Base-by-base conservation (phyloP, 208 protist species). In the Wallacemonas collosoma region DNA sequence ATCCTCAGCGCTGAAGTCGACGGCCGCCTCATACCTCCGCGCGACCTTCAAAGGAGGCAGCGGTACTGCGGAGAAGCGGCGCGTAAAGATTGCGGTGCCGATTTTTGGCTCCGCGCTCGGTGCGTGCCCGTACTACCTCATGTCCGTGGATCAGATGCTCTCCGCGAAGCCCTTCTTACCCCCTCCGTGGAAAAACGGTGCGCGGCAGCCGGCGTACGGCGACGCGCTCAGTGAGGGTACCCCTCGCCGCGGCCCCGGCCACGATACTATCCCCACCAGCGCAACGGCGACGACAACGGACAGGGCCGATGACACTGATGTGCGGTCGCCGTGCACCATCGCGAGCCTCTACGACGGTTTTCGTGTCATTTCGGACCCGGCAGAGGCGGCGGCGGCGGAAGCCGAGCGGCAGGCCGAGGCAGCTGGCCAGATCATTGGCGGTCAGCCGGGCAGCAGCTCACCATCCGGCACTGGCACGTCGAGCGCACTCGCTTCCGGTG, bases 41-140 rank as follows among this genome's bases (percentile, higher is more conserved):
- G 60, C 60, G 60, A 65, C 60, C 4, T 65, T 65, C 17, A 36
- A 8, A 4, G 60, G 60, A 12, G 5, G 5, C 9, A n/a, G 8
- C 38, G 7, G 6, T 9, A 41, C 60, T 3, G 0, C 8, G 3
- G 51, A n/a, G 17, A 68, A 66, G 43, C 64, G 68, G 55, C 66
- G 66, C 44, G 75, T 84, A 39, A 79, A 79, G 67, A 72, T 86
- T 1, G 81, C 84, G 5, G 68, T 89, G 68, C 84, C 84, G 15
- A 83, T 89, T 53, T 73, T 89, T 11, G 84, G 84, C 70, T 86
- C 80, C 35, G 71, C 80, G 8, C 77, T 84, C 48, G 71, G 68
- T 9, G 50, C 61, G 62, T 89, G 81, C 65, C 80, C 84, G 0
- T 89, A 89, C 61, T 89, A 86, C 50, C 73, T 89, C 15, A 76